Percentiles rank a stretch among this genome's conserved stretches.
These are phyloP conservation scores for Hanseniaspora gamundiae DNA, from an alignment of 1,139 yeast genomes.

Conservation along the genomic window DNA sequence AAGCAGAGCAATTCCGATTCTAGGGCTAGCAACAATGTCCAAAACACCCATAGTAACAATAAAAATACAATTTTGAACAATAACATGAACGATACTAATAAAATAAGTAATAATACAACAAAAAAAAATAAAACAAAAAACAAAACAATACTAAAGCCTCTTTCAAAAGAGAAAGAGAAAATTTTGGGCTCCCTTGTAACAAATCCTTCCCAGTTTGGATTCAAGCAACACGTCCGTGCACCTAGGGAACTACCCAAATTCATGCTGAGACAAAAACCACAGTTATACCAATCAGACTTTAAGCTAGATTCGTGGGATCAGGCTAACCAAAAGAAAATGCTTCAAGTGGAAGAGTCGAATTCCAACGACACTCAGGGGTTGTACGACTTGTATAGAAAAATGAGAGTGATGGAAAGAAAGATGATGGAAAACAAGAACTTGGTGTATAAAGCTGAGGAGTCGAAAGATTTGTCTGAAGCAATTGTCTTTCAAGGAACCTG, in stretches of 20 bases:
- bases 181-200: neutral
- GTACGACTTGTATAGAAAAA: constrained; percentile 50
- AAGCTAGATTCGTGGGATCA: constrained; percentile 40
- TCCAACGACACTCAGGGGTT: constrained; percentile 34
- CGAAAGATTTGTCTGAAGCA: constrained; percentile 78
- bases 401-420: constrained; percentile 67
- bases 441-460: constrained; percentile 78
- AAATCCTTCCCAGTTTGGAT: neutral
- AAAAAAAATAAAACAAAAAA: constrained; percentile 1
- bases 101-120: neutral
- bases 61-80: too few species aligned
- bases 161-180: neutral
- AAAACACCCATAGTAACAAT: neutral
- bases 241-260: constrained; percentile 25
- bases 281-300: constrained; percentile 19
- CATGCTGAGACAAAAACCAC: constrained; percentile 26
- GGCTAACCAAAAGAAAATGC: constrained; percentile 39
- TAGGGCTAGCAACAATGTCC: neutral
- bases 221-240: constrained; percentile 7
- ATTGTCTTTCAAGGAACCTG: constrained; percentile 82
- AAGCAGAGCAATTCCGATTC: too few species aligned
- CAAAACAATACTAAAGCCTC: neutral
- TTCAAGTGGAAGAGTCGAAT: constrained; percentile 30
- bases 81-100: neutral
- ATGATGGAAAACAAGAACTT: constrained; percentile 74